Percentiles rank a stretch among this genome's conserved stretches.
Evolutionary conservation across 768 basidiomycete species (phyloP).

Genomic region (Auriscalpium vulgare): DNA sequence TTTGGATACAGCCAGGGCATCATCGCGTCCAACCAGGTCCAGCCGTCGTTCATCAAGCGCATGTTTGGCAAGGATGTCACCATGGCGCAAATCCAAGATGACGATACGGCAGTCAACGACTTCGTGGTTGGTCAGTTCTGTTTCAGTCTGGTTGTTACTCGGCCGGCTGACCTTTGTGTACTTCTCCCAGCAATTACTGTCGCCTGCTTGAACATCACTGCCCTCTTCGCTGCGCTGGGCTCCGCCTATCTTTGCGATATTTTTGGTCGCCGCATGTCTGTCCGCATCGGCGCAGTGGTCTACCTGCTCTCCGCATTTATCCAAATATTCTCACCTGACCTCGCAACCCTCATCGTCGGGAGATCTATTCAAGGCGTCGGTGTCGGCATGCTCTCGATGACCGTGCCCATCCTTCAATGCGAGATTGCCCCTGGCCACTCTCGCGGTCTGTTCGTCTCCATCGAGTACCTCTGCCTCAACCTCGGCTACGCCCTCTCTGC

Average conservation of each 20-base stretch:
- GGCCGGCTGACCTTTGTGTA: neutral
- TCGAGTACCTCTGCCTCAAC: constrained; percentile 47
- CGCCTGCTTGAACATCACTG: constrained; percentile 42
- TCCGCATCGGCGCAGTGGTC: constrained; percentile 41
- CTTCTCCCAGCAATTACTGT: constrained; percentile 36
- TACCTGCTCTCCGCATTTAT: constrained; percentile 43
- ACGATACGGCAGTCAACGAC: constrained; percentile 36
- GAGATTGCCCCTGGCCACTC: constrained; percentile 21
- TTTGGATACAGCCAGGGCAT: constrained; percentile 50
- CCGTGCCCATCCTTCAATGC: constrained; percentile 10
- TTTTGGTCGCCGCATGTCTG: constrained; percentile 42
- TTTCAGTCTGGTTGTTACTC: neutral
- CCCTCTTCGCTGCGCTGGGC: constrained; percentile 35
- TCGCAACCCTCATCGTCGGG: constrained; percentile 54
- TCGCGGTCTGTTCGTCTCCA: constrained; percentile 45
- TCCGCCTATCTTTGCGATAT: constrained; percentile 44
- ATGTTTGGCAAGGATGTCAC: constrained; percentile 42
- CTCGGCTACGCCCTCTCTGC: constrained; percentile 39
- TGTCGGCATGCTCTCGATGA: constrained; percentile 44
- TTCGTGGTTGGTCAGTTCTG: constrained; percentile 34
- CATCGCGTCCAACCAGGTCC: constrained; percentile 43
- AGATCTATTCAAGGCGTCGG: constrained; percentile 66
- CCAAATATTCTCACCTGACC: constrained; percentile 40
- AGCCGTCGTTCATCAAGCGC: constrained; percentile 41
- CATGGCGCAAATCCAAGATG: constrained; percentile 34